phyloP scores from a whole-genome alignment of 495 filamentous ascomycete genomes.

The Penicillium ochrochloron region DNA sequence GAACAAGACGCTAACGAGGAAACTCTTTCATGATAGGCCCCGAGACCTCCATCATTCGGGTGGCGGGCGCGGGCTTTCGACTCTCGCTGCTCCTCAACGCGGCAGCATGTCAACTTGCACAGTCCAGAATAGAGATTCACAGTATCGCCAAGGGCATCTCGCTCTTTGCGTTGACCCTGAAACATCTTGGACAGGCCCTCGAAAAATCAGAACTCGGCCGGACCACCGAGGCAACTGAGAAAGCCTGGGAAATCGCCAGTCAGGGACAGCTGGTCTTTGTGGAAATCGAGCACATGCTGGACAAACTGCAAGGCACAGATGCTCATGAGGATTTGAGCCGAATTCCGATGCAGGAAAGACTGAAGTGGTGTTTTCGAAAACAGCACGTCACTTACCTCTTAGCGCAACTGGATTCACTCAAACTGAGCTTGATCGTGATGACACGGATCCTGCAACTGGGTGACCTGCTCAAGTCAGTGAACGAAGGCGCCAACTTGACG shows the following conservation, averaged over 20 bases:
- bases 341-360: slow-evolving; percentile 42
- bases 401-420: slow-evolving; percentile 51
- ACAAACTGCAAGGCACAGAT: slow-evolving; percentile 43
- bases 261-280: slow-evolving; percentile 48
- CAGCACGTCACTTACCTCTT: slow-evolving; percentile 50
- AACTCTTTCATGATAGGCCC: slow-evolving; percentile 19
- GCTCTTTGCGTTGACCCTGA: slow-evolving; percentile 49
- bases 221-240: slow-evolving; percentile 40
- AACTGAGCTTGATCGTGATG: slow-evolving; percentile 50
- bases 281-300: slow-evolving; percentile 52
- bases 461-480: slow-evolving; percentile 24
- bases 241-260: slow-evolving; percentile 45
- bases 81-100: slow-evolving; percentile 51
- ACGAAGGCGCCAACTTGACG: not conserved
- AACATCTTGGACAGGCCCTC: slow-evolving; percentile 43
- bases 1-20: slow-evolving; percentile 9
- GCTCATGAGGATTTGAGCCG: slow-evolving; percentile 32
- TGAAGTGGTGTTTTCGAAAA: slow-evolving; percentile 52
- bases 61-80: slow-evolving; percentile 49
- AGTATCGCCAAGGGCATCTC: slow-evolving; percentile 52
- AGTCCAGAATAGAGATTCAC: slow-evolving; percentile 50
- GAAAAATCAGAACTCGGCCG: slow-evolving; percentile 34
- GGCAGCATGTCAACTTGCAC: slow-evolving; percentile 47
- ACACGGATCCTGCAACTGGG: slow-evolving; percentile 47
- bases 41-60: slow-evolving; percentile 37